Base-by-base conservation (phyloP, 2,329 filamentous ascomycete species). In the Leptographium radiaticola region DNA sequence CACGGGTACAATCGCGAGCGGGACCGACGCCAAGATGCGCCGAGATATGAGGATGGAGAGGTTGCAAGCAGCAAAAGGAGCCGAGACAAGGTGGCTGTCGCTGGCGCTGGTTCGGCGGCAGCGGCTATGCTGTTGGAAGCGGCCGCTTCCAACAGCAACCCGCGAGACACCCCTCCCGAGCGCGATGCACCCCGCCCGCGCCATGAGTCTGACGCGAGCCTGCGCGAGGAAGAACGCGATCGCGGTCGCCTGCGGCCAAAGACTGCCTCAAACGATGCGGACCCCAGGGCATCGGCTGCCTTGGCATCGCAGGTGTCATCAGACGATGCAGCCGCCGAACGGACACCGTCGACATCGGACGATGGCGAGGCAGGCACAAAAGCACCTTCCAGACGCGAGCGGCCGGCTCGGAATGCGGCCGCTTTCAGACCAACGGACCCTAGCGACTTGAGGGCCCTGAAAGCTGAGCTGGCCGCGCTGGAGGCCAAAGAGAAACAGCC, bases 381-480 rank as follows among this genome's bases (percentile, higher is more conserved):
- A 53, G 48, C 61, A 18, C 63, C 65, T 49, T 46, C 25, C 50
- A 4, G 56, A 64, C 10, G 65, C 66, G 42, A 31, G 18, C 70
- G 74, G 44, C 69, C 70, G 8, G 62, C 62, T 30, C 68, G 67
- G 16, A 60, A 65, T 39, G 67, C 73, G 0, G 63, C 65, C 44
- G 67, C 66, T 2, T 81, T 81, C 56, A 69, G 78, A 55, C 76
- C 76, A 7, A 80, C 74, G 33, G 72, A 81, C 58, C 69, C 75
- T 3, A 70, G 68, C 34, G 73, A 74, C 16, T 59, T 81, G 16
- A 70, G 68, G 54, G 71, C 54, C 5, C 56, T 61, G 20, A 56
- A 56, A 40, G 52, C 53, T 13, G 53, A 59, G 30, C 56, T 59
- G 15, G 50, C 53, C 8, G 56, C 51, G 0, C 31, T 58, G n/a